These are phyloP conservation scores for Spencermartinsiella ligniputridi DNA, from an alignment of 1,139 yeast genomes.

Conservation along the genomic window DNA sequence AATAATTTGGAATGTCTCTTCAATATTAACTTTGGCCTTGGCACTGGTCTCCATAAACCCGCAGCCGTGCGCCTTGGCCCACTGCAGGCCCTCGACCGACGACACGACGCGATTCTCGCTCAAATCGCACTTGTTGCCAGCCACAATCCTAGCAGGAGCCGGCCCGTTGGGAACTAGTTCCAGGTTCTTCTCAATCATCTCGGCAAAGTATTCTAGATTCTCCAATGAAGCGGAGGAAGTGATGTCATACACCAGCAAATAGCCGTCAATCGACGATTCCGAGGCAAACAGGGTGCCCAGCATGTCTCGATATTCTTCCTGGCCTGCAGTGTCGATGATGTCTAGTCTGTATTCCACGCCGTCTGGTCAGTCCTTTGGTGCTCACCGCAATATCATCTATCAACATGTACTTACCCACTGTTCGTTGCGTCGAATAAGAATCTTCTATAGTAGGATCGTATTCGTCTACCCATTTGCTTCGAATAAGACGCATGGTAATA, in stretches of 20 bases:
- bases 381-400: neutral
- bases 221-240: slow-evolving; percentile 77
- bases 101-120: slow-evolving; percentile 72
- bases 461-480: slow-evolving; percentile 36
- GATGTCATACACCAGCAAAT: slow-evolving; percentile 79
- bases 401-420: slow-evolving; percentile 17
- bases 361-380: slow-evolving; percentile 14
- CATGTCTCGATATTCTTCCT: slow-evolving; percentile 38
- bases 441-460: slow-evolving; percentile 38
- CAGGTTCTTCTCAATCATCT: slow-evolving; percentile 78
- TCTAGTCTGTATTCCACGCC: slow-evolving; percentile 32
- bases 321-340: slow-evolving; percentile 38
- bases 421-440: slow-evolving; percentile 33
- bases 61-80: slow-evolving; percentile 69
- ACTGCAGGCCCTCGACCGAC: slow-evolving; percentile 73
- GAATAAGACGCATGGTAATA: slow-evolving; percentile 33
- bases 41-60: slow-evolving; percentile 89
- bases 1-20: slow-evolving; percentile 72
- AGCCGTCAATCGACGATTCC: slow-evolving; percentile 90
- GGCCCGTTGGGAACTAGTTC: slow-evolving; percentile 34
- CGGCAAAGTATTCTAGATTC: slow-evolving; percentile 76
- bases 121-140: slow-evolving; percentile 51
- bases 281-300: slow-evolving; percentile 54
- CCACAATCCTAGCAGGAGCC: slow-evolving; percentile 32
- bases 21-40: slow-evolving; percentile 83